Conservation (phyloP, 306 rosid genomes). For the Acacia crassicarpa region DNA sequence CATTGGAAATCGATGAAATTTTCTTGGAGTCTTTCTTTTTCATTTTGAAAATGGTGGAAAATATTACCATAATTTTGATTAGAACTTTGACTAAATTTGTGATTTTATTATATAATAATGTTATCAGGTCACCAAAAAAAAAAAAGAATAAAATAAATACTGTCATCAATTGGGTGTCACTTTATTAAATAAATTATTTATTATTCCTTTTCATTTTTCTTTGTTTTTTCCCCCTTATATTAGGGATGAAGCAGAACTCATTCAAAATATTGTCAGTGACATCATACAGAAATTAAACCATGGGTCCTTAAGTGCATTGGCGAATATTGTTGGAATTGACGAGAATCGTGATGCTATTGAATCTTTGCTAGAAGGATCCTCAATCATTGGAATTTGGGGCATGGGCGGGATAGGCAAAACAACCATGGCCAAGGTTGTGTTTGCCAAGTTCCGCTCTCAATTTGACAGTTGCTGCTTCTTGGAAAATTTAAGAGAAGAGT, state of each 20-base stretch:
- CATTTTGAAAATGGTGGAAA: too few species aligned
- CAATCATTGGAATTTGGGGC: slow-evolving; percentile 32
- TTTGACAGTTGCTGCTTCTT: slow-evolving; percentile 1
- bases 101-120: too few species aligned
- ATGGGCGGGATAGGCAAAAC: slow-evolving; percentile 30
- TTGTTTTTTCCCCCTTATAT: neutral
- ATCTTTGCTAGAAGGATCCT: neutral
- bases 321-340: neutral
- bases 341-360: neutral
- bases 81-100: too few species aligned
- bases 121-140: too few species aligned
- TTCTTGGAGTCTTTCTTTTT: too few species aligned
- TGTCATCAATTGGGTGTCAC: neutral
- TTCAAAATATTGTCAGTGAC: neutral
- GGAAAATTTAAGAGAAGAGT: slow-evolving; percentile 16
- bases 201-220: neutral
- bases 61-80: too few species aligned
- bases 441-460: neutral
- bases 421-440: slow-evolving; percentile 20
- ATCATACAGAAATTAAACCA: neutral
- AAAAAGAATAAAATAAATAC: too few species aligned
- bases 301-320: neutral
- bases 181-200: too few species aligned
- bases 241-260: slow-evolving; percentile 20
- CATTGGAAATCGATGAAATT: too few species aligned